Evolutionary conservation across 2,329 filamentous ascomycete genomes (phyloP).

Genomic region (Coniochaeta sp.): DNA sequence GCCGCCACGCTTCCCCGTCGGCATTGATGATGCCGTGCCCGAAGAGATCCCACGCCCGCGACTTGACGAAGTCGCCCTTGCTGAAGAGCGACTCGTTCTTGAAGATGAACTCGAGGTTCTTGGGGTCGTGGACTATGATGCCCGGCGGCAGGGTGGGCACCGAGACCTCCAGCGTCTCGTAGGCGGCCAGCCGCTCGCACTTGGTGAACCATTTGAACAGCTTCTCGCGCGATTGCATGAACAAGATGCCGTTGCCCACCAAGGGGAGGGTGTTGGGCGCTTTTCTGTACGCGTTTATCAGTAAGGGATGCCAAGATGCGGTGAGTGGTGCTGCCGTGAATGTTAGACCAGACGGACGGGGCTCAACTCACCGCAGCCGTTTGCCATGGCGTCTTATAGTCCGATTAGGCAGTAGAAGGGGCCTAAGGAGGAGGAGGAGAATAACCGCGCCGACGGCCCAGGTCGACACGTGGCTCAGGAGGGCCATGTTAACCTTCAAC

Average conservation of each 20-base stretch:
- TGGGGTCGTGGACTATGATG: conserved; percentile 55
- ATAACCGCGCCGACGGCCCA: conserved; percentile 5
- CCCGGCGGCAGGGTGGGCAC: conserved; percentile 57
- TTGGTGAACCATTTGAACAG: conserved; percentile 57
- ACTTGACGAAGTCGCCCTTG: conserved; percentile 57
- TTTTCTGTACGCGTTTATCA: conserved; percentile 27
- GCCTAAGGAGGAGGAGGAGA: conserved; percentile 7
- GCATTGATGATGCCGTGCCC: conserved; percentile 62
- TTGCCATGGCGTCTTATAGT: conserved; percentile 21
- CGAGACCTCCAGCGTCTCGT: conserved; percentile 55
- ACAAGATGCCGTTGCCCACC: conserved; percentile 54
- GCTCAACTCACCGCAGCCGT: conserved; percentile 23
- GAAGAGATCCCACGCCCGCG: conserved; percentile 55
- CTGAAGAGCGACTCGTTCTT: conserved; percentile 53
- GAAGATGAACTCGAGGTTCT: conserved; percentile 56
- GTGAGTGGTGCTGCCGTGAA: too few relatives aligned
- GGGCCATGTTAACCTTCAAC: conserved; percentile 2
- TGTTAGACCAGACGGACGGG: too few relatives aligned
- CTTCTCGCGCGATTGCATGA: conserved; percentile 51
- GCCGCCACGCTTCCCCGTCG: conserved; percentile 56
- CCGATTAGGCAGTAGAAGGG: conserved; percentile 6
- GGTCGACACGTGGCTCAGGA: conserved; percentile 2
- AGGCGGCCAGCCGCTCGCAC: conserved; percentile 48
- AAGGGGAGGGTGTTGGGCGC: conserved; percentile 47
- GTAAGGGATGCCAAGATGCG: too few relatives aligned